Evolutionary conservation across 2,329 filamentous ascomycete species (phyloP).

Genomic region (Trichoderma harzianum): DNA sequence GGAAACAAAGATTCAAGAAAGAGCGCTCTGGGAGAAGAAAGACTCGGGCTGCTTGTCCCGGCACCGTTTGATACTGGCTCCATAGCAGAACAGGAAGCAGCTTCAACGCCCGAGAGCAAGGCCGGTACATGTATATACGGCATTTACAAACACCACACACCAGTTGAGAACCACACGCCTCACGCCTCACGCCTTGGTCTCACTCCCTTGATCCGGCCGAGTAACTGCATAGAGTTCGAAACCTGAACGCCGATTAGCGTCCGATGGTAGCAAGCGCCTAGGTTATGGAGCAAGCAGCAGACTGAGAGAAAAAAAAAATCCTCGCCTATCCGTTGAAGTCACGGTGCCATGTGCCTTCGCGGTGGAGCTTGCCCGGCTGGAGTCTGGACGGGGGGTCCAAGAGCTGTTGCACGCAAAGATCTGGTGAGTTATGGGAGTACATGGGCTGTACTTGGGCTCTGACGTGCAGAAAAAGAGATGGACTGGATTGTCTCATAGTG

Average conservation of each 20-base stretch:
- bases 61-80: conserved; percentile 6
- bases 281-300: background rate
- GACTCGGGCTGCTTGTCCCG: conserved; percentile 5
- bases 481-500: background rate
- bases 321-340: conserved; percentile 16
- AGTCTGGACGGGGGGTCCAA: background rate
- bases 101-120: conserved; percentile 11
- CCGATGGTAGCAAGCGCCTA: conserved; percentile 19
- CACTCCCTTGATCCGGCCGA: conserved; percentile 6
- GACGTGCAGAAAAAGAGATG: background rate
- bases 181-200: background rate
- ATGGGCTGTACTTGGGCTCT: conserved; percentile 4
- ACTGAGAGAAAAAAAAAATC: background rate
- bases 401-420: conserved; percentile 10
- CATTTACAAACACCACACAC: background rate
- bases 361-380: conserved; percentile 14
- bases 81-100: conserved; percentile 16
- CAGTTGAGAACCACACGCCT: background rate
- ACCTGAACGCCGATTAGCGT: conserved; percentile 18
- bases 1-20: background rate
- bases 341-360: conserved; percentile 19
- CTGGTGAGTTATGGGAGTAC: conserved; percentile 1
- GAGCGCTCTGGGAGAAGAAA: conserved; percentile 6
- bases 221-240: conserved; percentile 2
- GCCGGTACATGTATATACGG: conserved; percentile 15